Base-by-base conservation (phyloP, 1,284 basidiomycete species). In the Cystobasidium pallidum region DNA sequence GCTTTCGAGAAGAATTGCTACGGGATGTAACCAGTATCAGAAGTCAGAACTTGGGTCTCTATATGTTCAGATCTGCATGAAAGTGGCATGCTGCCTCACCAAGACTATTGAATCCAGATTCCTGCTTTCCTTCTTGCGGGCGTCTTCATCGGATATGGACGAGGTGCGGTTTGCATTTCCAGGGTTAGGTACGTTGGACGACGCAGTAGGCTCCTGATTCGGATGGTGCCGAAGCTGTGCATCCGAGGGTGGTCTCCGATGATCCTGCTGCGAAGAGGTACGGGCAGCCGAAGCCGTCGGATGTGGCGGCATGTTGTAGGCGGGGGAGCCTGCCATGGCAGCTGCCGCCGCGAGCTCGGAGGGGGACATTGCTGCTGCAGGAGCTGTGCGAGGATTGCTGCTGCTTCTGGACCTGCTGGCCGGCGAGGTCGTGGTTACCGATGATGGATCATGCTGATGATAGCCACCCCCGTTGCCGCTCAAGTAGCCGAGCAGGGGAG, bases 1-100 rank as follows among this genome's bases (percentile, higher is more conserved):
- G 80, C 79, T 75, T 81, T 81, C 58, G 77, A 66, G 75, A 79
- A 81, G 70, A 82, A 81, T 72, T 81, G 81, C 75, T 80, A 77
- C 34, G 26, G 45, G 7, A 13, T 11, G 17, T 19, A 7, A 61
- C 6, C 26, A 47, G 10, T 21, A 21, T 1, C 17, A 6, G 19
- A 36, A 17, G 41, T 24, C 43, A 32, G 17, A 15, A n/a, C n/a
- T n/a, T n/a, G n/a, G n/a, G n/a, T n/a, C n/a, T n/a, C n/a, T n/a
- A n/a, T n/a, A n/a, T n/a, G n/a, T n/a, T n/a, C n/a, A n/a, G n/a
- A n/a, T n/a, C n/a, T n/a, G n/a, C n/a, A n/a, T n/a, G n/a, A n/a
- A 26, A 21, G 26, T 26, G 61, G 6, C n/a, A 21, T 24, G n/a
- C 15, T 24, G 26, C 13, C 68, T 30, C 52, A 71, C 68, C 17